Evolutionary conservation across 2,329 filamentous ascomycete species (phyloP).

Genomic region (Pyrenophora teres): DNA sequence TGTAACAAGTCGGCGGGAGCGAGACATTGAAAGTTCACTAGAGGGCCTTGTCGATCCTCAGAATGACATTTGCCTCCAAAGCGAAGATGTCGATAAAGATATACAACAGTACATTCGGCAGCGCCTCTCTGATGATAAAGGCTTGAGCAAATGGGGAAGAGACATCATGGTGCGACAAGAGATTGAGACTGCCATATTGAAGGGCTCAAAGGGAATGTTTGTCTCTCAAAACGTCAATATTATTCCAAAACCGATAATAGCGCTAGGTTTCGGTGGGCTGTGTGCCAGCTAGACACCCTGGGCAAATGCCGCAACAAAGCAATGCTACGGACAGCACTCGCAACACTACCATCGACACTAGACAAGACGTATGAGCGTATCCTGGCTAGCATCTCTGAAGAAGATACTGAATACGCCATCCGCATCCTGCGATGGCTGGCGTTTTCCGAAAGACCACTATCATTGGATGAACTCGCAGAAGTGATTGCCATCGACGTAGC

Average conservation of each 20-base stretch:
- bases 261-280: conserved; percentile 35
- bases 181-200: conserved; percentile 32
- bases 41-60: conserved; percentile 14
- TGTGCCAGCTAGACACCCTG: conserved; percentile 31
- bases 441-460: conserved; percentile 27
- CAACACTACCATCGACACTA: conserved; percentile 27
- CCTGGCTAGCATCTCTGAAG: conserved; percentile 23
- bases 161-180: conserved; percentile 31
- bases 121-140: conserved; percentile 42
- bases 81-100: conserved; percentile 31
- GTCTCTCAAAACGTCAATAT: background rate
- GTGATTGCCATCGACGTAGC: conserved; percentile 33
- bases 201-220: conserved; percentile 33
- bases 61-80: conserved; percentile 28
- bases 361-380: conserved; percentile 39
- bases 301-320: conserved; percentile 24
- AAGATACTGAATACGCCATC: conserved; percentile 21
- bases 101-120: conserved; percentile 36
- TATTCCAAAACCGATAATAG: conserved; percentile 6
- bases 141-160: conserved; percentile 31
- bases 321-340: conserved; percentile 24
- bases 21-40: conserved; percentile 33
- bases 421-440: conserved; percentile 35
- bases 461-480: conserved; percentile 31
- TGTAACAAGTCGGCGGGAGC: conserved; percentile 35